Evolutionary conservation across 495 filamentous ascomycete species (phyloP).

Genomic region (Daldinia caldariorum): DNA sequence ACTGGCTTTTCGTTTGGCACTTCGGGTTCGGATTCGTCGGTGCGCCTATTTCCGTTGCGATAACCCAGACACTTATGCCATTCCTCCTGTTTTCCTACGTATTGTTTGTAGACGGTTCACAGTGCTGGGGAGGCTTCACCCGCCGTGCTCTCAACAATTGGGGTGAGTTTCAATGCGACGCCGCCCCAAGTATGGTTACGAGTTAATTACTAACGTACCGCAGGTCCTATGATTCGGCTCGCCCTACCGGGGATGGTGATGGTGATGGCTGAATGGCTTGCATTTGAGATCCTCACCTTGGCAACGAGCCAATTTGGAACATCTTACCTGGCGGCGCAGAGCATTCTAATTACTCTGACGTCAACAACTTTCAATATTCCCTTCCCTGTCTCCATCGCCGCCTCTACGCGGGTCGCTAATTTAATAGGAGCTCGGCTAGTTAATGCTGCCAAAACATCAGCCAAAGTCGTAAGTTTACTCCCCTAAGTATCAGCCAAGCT

Average conservation of each 20-base stretch:
- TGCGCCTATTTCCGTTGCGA: slow-evolving; percentile 82
- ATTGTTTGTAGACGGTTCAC: slow-evolving; percentile 74
- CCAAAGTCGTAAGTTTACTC: slow-evolving; percentile 66
- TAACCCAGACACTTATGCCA: slow-evolving; percentile 85
- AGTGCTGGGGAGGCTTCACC: slow-evolving; percentile 89
- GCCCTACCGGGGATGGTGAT: slow-evolving; percentile 88
- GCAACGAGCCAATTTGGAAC: slow-evolving; percentile 76
- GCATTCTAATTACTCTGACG: slow-evolving; percentile 64
- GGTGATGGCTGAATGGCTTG: slow-evolving; percentile 91
- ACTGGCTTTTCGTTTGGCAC: slow-evolving; percentile 75
- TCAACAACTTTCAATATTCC: slow-evolving; percentile 68
- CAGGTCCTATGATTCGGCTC: slow-evolving; percentile 79
- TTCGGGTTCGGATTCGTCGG: slow-evolving; percentile 83
- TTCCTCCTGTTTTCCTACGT: slow-evolving; percentile 79
- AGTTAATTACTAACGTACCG: slow-evolving; percentile 20
- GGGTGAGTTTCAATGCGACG: slow-evolving; percentile 54
- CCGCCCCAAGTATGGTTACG: neutral
- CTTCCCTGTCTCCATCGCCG: slow-evolving; percentile 69
- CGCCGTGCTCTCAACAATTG: slow-evolving; percentile 77
- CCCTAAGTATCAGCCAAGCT: neutral
- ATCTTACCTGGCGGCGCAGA: slow-evolving; percentile 71
- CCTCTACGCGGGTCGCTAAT: slow-evolving; percentile 71
- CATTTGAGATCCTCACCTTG: slow-evolving; percentile 82
- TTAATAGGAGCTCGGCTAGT: slow-evolving; percentile 74
- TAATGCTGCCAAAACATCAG: slow-evolving; percentile 74